Base-by-base conservation (phyloP, 2,329 filamentous ascomycete species). In the Emericellopsis atlantica region DNA sequence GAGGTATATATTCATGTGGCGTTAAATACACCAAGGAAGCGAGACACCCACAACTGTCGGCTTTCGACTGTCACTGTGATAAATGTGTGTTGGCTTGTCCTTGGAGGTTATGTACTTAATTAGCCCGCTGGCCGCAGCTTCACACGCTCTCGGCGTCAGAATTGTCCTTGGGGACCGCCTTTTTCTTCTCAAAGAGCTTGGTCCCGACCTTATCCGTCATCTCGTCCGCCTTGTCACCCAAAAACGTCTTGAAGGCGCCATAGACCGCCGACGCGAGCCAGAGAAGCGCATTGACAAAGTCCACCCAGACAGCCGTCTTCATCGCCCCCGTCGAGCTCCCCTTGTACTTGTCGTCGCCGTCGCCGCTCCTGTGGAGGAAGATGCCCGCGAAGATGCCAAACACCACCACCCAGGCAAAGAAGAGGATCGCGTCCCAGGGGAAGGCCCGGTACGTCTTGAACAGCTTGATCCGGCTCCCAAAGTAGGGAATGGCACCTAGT, bases 381-480 rank as follows among this genome's bases (percentile, higher is more conserved):
- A 85, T 76, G 45, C 68, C 73, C 12, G 77, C 83, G 49, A 88
- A 87, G 44, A 83, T 71, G 23, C 81, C 83, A 54, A 87, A 86
- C 3, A 81, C 66, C 12, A 76, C 70, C 45, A 83, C 64, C 76
- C 81, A 88, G 3, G 60, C 48, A 24, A 69, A 34, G 48, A 63
- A 67, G 4, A 71, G 57, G 9, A 55, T 45, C 16, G 63, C 44
- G 38, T 71, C 67, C 62, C 64, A 68, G 12, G 56, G 53, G 36
- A 68, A 71, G 5, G 65, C 56, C 4, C 64, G 62, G 35, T 68
- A 62, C 4, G 59, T 62, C 54, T 60, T 61, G 49, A 55, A 46
- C 6, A 60, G 39, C 44, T 55, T 59, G 33, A 60, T 45, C 15
- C 46, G 51, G 48, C 54, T 52, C 29, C 59, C 59, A 31, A 62